These are phyloP conservation scores for Rhizophlyctis rosea DNA, from an alignment of 192 early-diverging fungal species.

Conservation along the genomic window DNA sequence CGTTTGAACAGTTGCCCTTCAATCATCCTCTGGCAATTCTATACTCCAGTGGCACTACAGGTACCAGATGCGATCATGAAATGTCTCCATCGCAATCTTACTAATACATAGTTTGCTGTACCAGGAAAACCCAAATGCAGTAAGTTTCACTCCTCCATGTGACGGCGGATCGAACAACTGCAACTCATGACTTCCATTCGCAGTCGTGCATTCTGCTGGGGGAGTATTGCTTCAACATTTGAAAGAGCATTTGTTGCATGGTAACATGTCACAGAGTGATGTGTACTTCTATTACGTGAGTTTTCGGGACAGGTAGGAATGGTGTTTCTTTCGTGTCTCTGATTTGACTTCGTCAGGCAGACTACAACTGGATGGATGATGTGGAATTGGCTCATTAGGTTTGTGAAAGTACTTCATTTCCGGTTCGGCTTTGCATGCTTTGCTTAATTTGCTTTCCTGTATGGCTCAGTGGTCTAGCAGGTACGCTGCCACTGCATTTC, in stretches of 20 bases:
- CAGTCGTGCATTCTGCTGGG: neutral
- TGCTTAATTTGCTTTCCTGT: too few species aligned
- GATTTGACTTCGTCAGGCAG: neutral
- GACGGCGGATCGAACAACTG: neutral
- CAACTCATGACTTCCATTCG: neutral
- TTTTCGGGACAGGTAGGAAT: neutral
- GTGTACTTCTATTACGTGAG: conserved; percentile 76
- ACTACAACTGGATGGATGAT: conserved; percentile 90
- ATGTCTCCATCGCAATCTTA: neutral
- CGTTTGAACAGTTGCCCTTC: conserved; percentile 84
- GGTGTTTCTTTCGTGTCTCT: neutral
- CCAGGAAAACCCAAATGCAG: conserved; percentile 91
- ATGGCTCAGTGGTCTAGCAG: conserved; percentile 4
- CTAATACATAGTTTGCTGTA: neutral
- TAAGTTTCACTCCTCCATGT: neutral
- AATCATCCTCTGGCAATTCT: conserved; percentile 89
- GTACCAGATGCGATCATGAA: conserved; percentile 3
- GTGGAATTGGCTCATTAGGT: conserved; percentile 97
- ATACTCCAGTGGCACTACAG: conserved; percentile 91
- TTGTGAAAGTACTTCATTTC: conserved; percentile 41
- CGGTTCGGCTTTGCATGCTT: neutral
- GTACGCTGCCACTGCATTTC: conserved; percentile 7
- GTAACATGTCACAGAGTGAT: conserved; percentile 69
- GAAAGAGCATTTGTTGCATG: conserved; percentile 92
- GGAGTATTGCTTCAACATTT: conserved; percentile 89